Conservation (phyloP, 495 filamentous ascomycete species). For the Aspergillus heteromorphus region DNA sequence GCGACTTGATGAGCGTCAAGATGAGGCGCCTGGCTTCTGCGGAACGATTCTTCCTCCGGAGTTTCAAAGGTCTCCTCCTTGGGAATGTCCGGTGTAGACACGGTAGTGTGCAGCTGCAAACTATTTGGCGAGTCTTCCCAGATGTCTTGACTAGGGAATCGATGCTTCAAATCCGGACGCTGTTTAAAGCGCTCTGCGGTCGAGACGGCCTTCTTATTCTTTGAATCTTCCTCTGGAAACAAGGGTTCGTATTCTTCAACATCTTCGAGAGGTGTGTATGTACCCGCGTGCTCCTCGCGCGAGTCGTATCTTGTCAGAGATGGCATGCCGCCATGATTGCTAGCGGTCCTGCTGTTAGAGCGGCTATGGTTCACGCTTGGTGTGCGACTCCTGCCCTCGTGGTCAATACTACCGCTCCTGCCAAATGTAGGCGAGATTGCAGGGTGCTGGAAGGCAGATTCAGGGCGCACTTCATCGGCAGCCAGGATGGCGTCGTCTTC, state of each 20-base stretch:
- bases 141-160: slow-evolving; percentile 89
- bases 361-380: slow-evolving; percentile 57
- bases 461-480: slow-evolving; percentile 83
- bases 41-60: slow-evolving; percentile 50
- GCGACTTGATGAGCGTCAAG: slow-evolving; percentile 44
- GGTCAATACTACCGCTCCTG: slow-evolving; percentile 53
- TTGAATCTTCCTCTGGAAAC: slow-evolving; percentile 76
- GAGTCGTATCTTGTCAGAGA: slow-evolving; percentile 46
- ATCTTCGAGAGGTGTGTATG: slow-evolving; percentile 72
- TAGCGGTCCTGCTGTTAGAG: slow-evolving; percentile 66
- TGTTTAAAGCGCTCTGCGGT: slow-evolving; percentile 56
- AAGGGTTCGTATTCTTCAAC: slow-evolving; percentile 93
- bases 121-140: slow-evolving; percentile 97
- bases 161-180: slow-evolving; percentile 60
- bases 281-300: slow-evolving; percentile 48
- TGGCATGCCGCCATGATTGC: slow-evolving; percentile 47
- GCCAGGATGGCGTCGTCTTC: slow-evolving; percentile 78
- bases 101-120: slow-evolving; percentile 74
- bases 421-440: slow-evolving; percentile 68
- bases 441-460: slow-evolving; percentile 60
- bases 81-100: slow-evolving; percentile 67
- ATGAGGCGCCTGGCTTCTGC: slow-evolving; percentile 43
- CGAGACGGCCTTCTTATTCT: slow-evolving; percentile 51
- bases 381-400: slow-evolving; percentile 47
- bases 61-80: slow-evolving; percentile 44